Evolutionary conservation across 1,284 basidiomycete species (phyloP).

Genomic region (Psilocybe mexicana): DNA sequence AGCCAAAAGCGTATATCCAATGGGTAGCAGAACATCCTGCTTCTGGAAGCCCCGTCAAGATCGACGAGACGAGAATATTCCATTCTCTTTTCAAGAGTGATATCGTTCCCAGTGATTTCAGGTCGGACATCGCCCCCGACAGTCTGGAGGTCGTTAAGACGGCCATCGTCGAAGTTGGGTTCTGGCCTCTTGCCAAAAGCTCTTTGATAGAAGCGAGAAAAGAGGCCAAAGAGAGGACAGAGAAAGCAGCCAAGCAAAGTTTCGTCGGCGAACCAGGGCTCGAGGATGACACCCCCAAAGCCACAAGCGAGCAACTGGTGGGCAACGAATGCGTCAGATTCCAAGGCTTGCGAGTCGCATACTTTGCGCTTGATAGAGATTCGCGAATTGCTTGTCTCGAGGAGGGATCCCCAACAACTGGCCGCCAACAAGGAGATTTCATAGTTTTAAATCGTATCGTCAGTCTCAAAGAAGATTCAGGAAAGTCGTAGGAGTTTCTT

Average conservation of each 20-base stretch:
- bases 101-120: slow-evolving; percentile 83
- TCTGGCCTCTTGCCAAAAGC: slow-evolving; percentile 82
- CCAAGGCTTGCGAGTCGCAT: slow-evolving; percentile 95
- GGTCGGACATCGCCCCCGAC: slow-evolving; percentile 77
- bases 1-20: slow-evolving; percentile 96
- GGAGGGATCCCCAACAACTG: slow-evolving; percentile 47
- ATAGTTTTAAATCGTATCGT: slow-evolving; percentile 94
- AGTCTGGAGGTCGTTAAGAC: slow-evolving; percentile 79
- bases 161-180: slow-evolving; percentile 88
- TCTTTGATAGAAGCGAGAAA: slow-evolving; percentile 65
- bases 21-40: slow-evolving; percentile 92
- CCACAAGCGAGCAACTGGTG: slow-evolving; percentile 79
- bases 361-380: slow-evolving; percentile 93
- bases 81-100: slow-evolving; percentile 93
- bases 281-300: slow-evolving; percentile 62
- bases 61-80: slow-evolving; percentile 94
- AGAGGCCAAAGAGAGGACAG: slow-evolving; percentile 69
- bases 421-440: slow-evolving; percentile 66
- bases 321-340: slow-evolving; percentile 95
- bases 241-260: slow-evolving; percentile 56
- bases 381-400: slow-evolving; percentile 66
- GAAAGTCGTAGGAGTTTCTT: slow-evolving; percentile 54
- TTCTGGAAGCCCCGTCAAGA: slow-evolving; percentile 76
- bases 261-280: slow-evolving; percentile 35
- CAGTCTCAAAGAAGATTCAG: slow-evolving; percentile 92